Conservation (phyloP, 495 filamentous ascomycete genomes). For the Penicillium arizonense region DNA sequence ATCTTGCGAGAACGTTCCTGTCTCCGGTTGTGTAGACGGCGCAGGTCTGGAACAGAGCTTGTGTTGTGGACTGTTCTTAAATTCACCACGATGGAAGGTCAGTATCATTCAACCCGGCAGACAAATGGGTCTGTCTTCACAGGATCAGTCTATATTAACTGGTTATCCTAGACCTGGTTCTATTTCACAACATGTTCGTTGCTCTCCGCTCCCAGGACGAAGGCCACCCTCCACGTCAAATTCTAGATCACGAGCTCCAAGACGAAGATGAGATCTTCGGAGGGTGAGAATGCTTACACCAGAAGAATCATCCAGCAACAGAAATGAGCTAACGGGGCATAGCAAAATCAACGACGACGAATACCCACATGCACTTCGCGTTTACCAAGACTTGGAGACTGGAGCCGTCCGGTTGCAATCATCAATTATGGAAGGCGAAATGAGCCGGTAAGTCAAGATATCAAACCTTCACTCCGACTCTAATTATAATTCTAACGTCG, state of each 20-base stretch:
- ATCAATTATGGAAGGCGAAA: constrained; percentile 40
- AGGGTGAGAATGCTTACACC: constrained; percentile 49
- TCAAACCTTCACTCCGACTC: background rate
- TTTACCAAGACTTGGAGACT: constrained; percentile 66
- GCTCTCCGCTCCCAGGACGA: constrained; percentile 70
- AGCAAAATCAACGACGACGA: constrained; percentile 72
- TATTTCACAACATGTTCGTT: constrained; percentile 75
- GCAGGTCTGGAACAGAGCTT: constrained; percentile 38
- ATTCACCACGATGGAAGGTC: constrained; percentile 60
- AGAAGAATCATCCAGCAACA: background rate
- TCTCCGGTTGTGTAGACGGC: constrained; percentile 54
- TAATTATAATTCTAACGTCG: background rate
- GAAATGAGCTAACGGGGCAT: background rate
- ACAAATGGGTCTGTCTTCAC: no score
- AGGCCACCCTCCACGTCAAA: constrained; percentile 46
- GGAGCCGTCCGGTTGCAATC: constrained; percentile 59
- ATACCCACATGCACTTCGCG: constrained; percentile 67
- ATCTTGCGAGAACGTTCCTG: constrained; percentile 51
- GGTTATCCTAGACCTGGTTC: constrained; percentile 57
- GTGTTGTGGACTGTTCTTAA: constrained; percentile 56
- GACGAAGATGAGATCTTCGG: constrained; percentile 67
- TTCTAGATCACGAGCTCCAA: constrained; percentile 59
- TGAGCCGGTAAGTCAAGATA: constrained; percentile 35
- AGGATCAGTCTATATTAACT: no score
- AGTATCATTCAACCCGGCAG: constrained; percentile 9